Evolutionary conservation across 352 stramenopile species (phyloP), one percentile per base, ranked within the genome.

Genomic region (Pythium aquatile): DNA sequence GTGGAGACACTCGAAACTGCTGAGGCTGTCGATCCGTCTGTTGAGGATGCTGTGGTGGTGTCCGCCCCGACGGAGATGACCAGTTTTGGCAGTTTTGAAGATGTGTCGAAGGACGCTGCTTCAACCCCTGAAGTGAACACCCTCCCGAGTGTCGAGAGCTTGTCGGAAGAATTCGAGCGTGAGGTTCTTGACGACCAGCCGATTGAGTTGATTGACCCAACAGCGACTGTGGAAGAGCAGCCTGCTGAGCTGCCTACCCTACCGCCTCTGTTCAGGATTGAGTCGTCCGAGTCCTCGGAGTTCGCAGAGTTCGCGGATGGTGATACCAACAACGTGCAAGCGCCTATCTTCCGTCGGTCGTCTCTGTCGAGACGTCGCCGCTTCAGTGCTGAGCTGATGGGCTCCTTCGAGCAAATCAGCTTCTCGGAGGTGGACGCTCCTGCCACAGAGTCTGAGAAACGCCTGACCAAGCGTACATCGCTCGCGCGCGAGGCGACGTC

Each of bases 311-410:
- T 69, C 8, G 32, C 16, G 17, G 42, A 62, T 14, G 58, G 48
- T 20, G 51, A 66, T 29, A 33, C 24, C 13, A 37, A 51, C 49
- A 66, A 24, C 47, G 30, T 40, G 13, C 42, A 33, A 3, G n/a
- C 24, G n/a, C 58, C 59, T 39, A 11, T 48, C 1, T 61, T 57
- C 16, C 42, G 54, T 13, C 63, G 66, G 17, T 51, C 66, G 5
- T 73, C 66, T 9, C n/a, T 73, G 13, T n/a, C 66, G 60, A 69
- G 59, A n/a, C 78, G 65, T 47, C 74, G 83, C 14, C 81, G 83
- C 16, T 90, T 76, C 3, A 94, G 83, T 29, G 72, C 69, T 5
- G 85, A 94, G 66, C 65, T 94, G 1, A 52, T 91, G 0, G 79
- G 75, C 13, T 77, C 81, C 30, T 87, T 90, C 32, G 81, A 89